phyloP scores from a whole-genome alignment of 352 stramenopile species.

The Phytophthora tentaculata region DNA sequence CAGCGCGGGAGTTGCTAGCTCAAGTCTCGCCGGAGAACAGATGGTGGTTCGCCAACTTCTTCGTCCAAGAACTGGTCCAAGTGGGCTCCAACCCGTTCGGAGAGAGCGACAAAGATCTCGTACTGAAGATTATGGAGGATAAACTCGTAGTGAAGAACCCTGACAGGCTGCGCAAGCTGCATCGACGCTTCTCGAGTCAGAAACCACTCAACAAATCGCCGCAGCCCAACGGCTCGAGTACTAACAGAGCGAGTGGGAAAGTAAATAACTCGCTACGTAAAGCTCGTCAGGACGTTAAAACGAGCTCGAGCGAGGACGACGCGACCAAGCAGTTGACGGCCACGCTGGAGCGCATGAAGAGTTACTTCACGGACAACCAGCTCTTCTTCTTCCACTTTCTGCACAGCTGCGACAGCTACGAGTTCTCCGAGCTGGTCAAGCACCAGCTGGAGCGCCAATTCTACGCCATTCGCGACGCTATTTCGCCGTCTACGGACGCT shows the following conservation, averaged over 20 bases:
- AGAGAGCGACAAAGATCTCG: conserved; percentile 76
- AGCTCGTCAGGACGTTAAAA: conserved; percentile 10
- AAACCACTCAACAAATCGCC: conserved; percentile 38
- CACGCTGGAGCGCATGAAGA: conserved; percentile 41
- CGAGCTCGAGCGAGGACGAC: conserved; percentile 13
- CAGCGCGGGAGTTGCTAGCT: conserved; percentile 40
- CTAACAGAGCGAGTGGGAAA: conserved; percentile 17
- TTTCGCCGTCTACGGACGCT: conserved; percentile 31
- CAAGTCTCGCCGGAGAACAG: conserved; percentile 60
- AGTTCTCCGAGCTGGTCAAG: conserved; percentile 68
- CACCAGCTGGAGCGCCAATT: conserved; percentile 64
- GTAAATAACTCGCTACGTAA: conserved; percentile 16
- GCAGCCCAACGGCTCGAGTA: conserved; percentile 7
- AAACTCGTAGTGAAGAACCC: conserved; percentile 72
- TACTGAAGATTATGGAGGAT: conserved; percentile 73
- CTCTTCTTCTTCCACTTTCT: conserved; percentile 82
- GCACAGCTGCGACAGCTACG: conserved; percentile 64
- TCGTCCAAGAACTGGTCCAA: conserved; percentile 73
- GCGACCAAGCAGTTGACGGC: conserved; percentile 30
- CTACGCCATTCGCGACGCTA: conserved; percentile 29
- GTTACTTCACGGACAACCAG: conserved; percentile 70
- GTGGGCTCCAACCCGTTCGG: conserved; percentile 72
- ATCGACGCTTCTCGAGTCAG: conserved; percentile 72
- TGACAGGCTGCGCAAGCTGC: conserved; percentile 68
- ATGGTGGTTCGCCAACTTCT: conserved; percentile 84